phyloP scores from a whole-genome alignment of 441 rosid species.

The Populus hybrid region DNA sequence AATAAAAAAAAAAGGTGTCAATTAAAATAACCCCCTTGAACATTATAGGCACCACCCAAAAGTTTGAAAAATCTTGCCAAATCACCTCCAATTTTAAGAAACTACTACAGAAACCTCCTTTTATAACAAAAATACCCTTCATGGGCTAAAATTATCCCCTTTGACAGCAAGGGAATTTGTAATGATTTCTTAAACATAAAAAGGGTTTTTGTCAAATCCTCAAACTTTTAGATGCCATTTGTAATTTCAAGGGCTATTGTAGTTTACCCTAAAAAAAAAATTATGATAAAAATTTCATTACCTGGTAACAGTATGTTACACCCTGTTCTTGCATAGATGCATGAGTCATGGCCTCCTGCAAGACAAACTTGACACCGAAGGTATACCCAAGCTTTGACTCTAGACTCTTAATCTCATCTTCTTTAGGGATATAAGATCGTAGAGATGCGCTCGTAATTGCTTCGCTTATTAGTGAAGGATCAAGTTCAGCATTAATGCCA shows the following conservation, averaged over 20 bases:
- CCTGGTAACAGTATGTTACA: conserved; percentile 66
- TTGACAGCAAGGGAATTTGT: not conserved
- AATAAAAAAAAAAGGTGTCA: not conserved
- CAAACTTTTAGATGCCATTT: not conserved
- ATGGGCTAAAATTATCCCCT: not conserved
- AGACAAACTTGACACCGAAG: conserved; percentile 64
- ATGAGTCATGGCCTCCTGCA: conserved; percentile 87
- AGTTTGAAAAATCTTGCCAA: not conserved
- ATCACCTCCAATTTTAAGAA: not conserved
- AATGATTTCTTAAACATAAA: not conserved
- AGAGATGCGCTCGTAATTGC: conserved; percentile 50
- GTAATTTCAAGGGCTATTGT: not conserved
- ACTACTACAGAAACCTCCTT: not conserved
- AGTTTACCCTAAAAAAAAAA: not conserved
- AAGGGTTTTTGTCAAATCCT: not conserved
- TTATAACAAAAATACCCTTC: not conserved
- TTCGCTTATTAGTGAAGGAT: conserved; percentile 37
- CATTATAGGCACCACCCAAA: not conserved
- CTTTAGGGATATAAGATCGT: conserved; percentile 38
- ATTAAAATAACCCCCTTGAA: not conserved
- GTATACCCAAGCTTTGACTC: conserved; percentile 65
- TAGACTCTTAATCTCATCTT: conserved; percentile 41
- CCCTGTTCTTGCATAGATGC: conserved; percentile 48
- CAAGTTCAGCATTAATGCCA: conserved; percentile 55
- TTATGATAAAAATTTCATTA: conserved; percentile 20